Conservation (phyloP, 2,329 filamentous ascomycete species). For the Pezicula neosporulosa region DNA sequence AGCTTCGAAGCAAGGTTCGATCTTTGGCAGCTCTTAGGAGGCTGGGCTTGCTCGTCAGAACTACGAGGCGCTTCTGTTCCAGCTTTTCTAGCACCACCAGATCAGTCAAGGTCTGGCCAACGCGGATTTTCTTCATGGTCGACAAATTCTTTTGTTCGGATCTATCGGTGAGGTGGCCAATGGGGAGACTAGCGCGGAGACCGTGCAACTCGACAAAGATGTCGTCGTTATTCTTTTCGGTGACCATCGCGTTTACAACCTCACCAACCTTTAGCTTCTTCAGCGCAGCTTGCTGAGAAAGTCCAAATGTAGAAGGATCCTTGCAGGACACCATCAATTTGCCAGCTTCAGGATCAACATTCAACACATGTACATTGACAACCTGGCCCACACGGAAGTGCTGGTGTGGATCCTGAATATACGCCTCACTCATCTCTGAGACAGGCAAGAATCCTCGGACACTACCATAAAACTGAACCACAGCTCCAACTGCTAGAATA, state of each 20-base stretch:
- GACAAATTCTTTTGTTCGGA: constrained; percentile 74
- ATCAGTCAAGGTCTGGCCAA: constrained; percentile 78
- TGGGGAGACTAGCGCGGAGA: constrained; percentile 73
- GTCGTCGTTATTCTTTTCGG: constrained; percentile 76
- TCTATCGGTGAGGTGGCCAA: constrained; percentile 82
- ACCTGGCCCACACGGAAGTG: constrained; percentile 92
- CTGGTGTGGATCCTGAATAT: constrained; percentile 81
- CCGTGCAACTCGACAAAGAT: constrained; percentile 73
- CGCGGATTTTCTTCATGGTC: constrained; percentile 74
- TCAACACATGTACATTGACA: constrained; percentile 83
- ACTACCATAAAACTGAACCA: constrained; percentile 86
- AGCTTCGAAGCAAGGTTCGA: constrained; percentile 65
- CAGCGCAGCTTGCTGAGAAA: constrained; percentile 73
- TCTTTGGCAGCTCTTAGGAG: constrained; percentile 73
- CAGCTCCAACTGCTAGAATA: constrained; percentile 72
- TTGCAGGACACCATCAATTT: constrained; percentile 91
- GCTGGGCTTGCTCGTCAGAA: constrained; percentile 79
- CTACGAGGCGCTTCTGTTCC: constrained; percentile 69
- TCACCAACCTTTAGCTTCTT: constrained; percentile 70
- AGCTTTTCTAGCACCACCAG: constrained; percentile 87
- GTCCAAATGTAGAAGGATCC: constrained; percentile 73
- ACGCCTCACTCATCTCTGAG: constrained; percentile 97
- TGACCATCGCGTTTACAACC: constrained; percentile 73
- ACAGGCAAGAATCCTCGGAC: constrained; percentile 86
- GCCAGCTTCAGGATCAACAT: constrained; percentile 66